phyloP scores from a whole-genome alignment of 2,329 filamentous ascomycete genomes.

The Neofusicoccum ribis region DNA sequence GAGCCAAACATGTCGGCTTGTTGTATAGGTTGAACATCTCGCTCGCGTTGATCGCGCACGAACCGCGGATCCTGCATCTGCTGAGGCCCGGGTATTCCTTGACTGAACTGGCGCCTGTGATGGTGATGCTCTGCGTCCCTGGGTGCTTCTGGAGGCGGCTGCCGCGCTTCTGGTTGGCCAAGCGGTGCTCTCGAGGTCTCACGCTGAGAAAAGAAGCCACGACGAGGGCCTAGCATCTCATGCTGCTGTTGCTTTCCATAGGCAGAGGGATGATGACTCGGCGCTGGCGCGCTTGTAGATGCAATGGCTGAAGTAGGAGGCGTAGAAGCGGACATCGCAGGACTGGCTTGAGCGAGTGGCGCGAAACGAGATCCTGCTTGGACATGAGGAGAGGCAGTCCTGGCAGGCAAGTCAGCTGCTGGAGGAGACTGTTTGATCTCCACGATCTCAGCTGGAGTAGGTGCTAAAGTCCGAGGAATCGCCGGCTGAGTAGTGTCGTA shows the following conservation, averaged over 20 bases:
- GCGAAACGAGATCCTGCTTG: constrained; percentile 31
- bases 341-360: constrained; percentile 34
- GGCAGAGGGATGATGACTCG: constrained; percentile 12
- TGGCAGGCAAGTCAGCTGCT: constrained; percentile 31
- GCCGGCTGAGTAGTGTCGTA: constrained; percentile 45
- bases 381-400: constrained; percentile 39
- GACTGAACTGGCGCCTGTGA: constrained; percentile 11
- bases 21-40: constrained; percentile 1
- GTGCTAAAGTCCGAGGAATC: constrained; percentile 44
- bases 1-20: constrained; percentile 2
- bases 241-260: constrained; percentile 25
- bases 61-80: constrained; percentile 15
- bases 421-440: constrained; percentile 42
- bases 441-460: constrained; percentile 44
- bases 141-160: constrained; percentile 21
- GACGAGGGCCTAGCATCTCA: constrained; percentile 31
- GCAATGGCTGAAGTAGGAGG: constrained; percentile 8
- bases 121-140: constrained; percentile 17
- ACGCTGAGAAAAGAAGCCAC: constrained; percentile 39
- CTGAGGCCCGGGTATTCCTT: constrained; percentile 4
- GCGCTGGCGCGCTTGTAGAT: constrained; percentile 15
- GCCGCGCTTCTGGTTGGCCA: constrained; percentile 28
- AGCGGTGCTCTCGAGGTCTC: constrained; percentile 25
- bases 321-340: constrained; percentile 21
- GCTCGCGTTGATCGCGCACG: constrained; percentile 15